These are phyloP conservation scores for Ceratobasidium sp. DNA, from an alignment of 1,284 basidiomycete species.

Conservation along the genomic window DNA sequence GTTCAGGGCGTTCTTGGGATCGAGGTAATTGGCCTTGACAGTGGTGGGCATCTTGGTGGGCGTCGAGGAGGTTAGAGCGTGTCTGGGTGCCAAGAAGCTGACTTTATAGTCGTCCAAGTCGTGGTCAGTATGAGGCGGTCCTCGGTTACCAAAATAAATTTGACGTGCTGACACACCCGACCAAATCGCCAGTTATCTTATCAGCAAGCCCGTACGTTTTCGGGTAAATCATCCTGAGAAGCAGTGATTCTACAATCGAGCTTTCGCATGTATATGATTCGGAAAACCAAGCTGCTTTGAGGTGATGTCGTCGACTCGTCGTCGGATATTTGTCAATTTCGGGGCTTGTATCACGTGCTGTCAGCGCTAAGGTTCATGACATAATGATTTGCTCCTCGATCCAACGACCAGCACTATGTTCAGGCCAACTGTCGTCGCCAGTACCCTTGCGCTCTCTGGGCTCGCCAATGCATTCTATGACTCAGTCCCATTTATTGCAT, in stretches of 20 bases:
- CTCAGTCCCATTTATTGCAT: constrained; percentile 11
- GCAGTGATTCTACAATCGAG: no score
- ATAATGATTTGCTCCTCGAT: constrained; percentile 1
- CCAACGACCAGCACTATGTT: constrained; percentile 24
- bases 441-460: neutral
- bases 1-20: constrained; percentile 70
- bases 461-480: constrained; percentile 17
- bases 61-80: constrained; percentile 9
- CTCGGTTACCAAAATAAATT: constrained; percentile 30
- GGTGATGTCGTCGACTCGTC: no score
- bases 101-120: constrained; percentile 2
- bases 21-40: constrained; percentile 51
- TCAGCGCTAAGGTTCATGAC: neutral
- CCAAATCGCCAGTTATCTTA: neutral
- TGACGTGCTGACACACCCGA: constrained; percentile 16
- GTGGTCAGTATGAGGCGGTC: neutral
- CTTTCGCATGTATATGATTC: no score
- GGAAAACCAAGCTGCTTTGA: no score
- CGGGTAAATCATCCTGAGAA: no score
- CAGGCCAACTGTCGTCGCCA: neutral
- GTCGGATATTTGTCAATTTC: no score
- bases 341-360: neutral
- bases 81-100: neutral
- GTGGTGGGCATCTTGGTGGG: constrained; percentile 21
- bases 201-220: no score